Evolutionary conservation across 805 yeast species (phyloP).

Genomic region (Sugiyamaella chiloensis): DNA sequence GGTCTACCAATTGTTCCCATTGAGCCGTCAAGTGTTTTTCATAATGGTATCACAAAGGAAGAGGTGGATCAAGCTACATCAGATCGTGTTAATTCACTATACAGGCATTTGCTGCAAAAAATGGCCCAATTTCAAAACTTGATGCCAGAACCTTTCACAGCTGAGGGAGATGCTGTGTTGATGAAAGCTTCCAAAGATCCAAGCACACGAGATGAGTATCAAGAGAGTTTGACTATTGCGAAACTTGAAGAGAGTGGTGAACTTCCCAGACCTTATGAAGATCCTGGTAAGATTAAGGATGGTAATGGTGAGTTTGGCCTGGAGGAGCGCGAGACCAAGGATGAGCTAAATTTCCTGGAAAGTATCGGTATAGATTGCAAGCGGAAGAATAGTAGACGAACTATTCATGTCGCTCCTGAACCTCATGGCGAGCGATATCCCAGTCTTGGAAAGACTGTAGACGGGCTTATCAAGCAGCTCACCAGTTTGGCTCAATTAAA

Average conservation of each 20-base stretch:
- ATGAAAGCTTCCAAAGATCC: constrained; percentile 40
- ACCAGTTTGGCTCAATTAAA: constrained; percentile 33
- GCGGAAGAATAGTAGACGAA: constrained; percentile 5
- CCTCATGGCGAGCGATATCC: constrained; percentile 36
- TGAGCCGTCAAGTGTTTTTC: constrained; percentile 32
- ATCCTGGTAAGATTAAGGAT: constrained; percentile 23
- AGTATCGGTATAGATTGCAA: constrained; percentile 28
- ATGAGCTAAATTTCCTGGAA: constrained; percentile 31
- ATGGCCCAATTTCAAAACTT: constrained; percentile 35
- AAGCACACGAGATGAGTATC: constrained; percentile 27
- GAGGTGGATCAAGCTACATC: constrained; percentile 30
- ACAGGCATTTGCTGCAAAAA: constrained; percentile 36
- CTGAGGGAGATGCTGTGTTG: constrained; percentile 37
- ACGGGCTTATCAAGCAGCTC: constrained; percentile 33
- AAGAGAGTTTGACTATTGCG: constrained; percentile 35
- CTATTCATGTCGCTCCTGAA: constrained; percentile 33
- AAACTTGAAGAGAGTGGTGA: constrained; percentile 36
- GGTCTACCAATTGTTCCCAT: constrained; percentile 39
- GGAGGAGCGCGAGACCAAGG: constrained; percentile 27
- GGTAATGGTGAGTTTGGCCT: constrained; percentile 21
- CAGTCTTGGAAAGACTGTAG: constrained; percentile 37
- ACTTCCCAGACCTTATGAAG: constrained; percentile 32
- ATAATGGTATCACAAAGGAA: constrained; percentile 35
- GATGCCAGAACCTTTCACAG: constrained; percentile 32
- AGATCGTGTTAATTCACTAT: constrained; percentile 34